Evolutionary conservation across 2,329 filamentous ascomycete species (phyloP).

Genomic region (Penicillium sp.): DNA sequence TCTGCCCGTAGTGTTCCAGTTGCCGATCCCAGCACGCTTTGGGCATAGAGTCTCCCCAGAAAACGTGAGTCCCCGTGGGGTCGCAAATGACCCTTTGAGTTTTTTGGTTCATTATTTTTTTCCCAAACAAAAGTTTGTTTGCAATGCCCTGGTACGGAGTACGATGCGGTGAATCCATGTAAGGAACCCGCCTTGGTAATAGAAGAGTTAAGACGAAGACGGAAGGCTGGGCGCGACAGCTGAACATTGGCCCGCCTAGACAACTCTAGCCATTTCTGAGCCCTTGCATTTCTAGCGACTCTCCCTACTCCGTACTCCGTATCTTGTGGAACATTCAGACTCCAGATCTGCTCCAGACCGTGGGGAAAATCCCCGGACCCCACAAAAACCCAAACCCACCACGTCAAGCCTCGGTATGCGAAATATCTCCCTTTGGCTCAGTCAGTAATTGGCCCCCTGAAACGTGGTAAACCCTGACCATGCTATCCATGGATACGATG

Average conservation of each 20-base stretch:
- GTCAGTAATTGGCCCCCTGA: too few species aligned
- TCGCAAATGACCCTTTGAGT: neutral
- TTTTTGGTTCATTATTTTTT: neutral
- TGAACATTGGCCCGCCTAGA: too few species aligned
- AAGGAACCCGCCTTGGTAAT: neutral
- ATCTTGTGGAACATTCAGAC: too few species aligned
- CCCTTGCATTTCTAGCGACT: neutral
- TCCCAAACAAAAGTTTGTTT: too few species aligned
- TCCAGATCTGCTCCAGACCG: too few species aligned
- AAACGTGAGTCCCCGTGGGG: slow-evolving; percentile 1
- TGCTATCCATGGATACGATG: too few species aligned
- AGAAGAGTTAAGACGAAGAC: neutral
- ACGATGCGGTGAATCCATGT: neutral
- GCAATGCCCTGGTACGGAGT: neutral
- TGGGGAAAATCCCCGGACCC: neutral
- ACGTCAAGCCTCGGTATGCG: neutral
- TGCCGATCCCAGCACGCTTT: slow-evolving; percentile 10
- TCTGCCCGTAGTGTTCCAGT: neutral
- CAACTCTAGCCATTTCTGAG: too few species aligned
- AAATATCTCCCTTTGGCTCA: neutral
- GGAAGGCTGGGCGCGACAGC: too few species aligned
- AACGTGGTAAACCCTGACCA: too few species aligned
- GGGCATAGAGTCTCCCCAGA: neutral
- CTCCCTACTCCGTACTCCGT: too few species aligned
- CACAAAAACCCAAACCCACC: neutral